Conservation (phyloP, 129 eudicot genomes). For the Heracleum sosnowskyi region DNA sequence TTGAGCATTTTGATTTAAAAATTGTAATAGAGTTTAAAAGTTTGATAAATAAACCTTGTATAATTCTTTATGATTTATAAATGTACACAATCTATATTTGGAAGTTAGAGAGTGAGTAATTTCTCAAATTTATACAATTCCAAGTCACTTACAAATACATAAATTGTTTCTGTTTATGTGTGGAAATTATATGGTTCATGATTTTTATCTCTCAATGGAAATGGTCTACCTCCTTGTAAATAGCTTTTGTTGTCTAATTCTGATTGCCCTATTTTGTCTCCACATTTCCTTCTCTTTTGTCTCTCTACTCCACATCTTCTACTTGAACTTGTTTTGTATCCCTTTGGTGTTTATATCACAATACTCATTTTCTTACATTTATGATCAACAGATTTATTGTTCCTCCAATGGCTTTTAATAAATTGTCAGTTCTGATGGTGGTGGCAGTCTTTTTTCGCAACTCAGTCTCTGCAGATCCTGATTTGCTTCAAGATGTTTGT, state of each 20-base stretch:
- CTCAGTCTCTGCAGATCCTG: slow-evolving; percentile 43
- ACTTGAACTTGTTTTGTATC: background rate
- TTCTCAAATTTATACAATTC: background rate
- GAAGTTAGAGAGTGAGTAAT: too few species aligned
- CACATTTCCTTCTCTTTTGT: background rate
- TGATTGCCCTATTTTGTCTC: background rate
- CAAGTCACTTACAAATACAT: background rate
- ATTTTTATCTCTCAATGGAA: background rate
- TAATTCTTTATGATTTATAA: too few species aligned
- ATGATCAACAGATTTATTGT: slow-evolving; percentile 2
- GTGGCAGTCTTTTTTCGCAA: slow-evolving; percentile 4
- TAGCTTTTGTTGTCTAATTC: background rate
- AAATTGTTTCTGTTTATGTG: background rate
- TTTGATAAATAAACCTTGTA: too few species aligned
- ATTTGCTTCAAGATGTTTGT: slow-evolving; percentile 73
- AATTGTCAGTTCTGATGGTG: slow-evolving; percentile 10
- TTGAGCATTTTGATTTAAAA: background rate
- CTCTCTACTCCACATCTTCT: background rate
- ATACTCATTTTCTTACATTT: background rate
- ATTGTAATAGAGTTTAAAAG: background rate
- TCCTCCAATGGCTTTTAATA: slow-evolving; percentile 7
- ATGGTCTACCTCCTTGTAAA: background rate
- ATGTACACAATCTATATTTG: background rate
- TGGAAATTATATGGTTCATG: background rate
- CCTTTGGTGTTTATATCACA: background rate